These are phyloP conservation scores for Emmonsiellopsis sp. DNA, from an alignment of 2,329 filamentous ascomycete genomes.

Conservation along the genomic window DNA sequence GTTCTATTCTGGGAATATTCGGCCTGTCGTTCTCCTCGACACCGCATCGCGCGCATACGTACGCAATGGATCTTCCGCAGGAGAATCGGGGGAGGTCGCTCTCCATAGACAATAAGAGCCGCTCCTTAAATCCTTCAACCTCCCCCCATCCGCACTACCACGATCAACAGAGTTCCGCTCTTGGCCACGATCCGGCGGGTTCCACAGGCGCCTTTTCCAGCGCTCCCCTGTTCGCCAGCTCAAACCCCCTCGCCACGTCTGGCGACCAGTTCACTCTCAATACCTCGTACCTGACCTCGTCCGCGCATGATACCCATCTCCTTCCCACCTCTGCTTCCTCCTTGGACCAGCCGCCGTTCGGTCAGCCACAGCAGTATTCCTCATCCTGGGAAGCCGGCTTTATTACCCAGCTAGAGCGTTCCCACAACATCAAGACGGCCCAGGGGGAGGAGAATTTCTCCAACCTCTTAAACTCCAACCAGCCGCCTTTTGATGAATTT, in stretches of 20 bases:
- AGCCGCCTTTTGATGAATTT: slow-evolving; percentile 28
- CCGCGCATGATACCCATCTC: slow-evolving; percentile 18
- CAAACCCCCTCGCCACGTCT: slow-evolving; percentile 17
- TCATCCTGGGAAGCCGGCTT: slow-evolving; percentile 30
- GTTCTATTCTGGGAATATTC: neutral
- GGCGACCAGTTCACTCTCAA: slow-evolving; percentile 28
- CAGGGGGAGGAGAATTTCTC: slow-evolving; percentile 29
- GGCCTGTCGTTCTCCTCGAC: neutral
- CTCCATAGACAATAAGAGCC: slow-evolving; percentile 27
- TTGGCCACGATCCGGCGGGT: slow-evolving; percentile 27
- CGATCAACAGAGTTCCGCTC: slow-evolving; percentile 18
- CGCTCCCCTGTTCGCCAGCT: slow-evolving; percentile 12
- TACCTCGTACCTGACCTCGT: slow-evolving; percentile 25
- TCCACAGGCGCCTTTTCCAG: slow-evolving; percentile 26
- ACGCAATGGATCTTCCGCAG: slow-evolving; percentile 11
- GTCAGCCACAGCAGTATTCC: slow-evolving; percentile 24
- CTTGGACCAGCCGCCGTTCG: slow-evolving; percentile 21
- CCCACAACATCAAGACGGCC: slow-evolving; percentile 16
- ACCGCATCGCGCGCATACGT: neutral
- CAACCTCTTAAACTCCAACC: slow-evolving; percentile 30
- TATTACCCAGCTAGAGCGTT: slow-evolving; percentile 26
- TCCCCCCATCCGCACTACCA: slow-evolving; percentile 31
- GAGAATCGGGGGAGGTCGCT: slow-evolving; percentile 28
- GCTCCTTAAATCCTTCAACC: slow-evolving; percentile 33
- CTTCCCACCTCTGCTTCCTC: slow-evolving; percentile 16